These are phyloP conservation scores for Oropetium thomaeum DNA, from an alignment of 176 grass and related monocot genomes.

Conservation along the genomic window DNA sequence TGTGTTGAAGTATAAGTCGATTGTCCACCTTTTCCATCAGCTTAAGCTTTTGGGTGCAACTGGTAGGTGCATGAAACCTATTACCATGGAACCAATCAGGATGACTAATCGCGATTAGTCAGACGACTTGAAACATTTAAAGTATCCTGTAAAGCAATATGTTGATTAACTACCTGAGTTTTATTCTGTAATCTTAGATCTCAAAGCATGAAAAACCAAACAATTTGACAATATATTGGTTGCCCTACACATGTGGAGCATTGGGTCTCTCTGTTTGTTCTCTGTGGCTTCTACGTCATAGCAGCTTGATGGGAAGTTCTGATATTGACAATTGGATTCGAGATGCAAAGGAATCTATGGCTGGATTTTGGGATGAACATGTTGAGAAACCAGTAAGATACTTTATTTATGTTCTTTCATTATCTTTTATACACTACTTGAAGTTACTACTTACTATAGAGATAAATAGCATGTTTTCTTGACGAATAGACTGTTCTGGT, in stretches of 20 bases:
- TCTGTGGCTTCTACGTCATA: conserved; percentile 85
- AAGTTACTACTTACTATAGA: conserved; percentile 26
- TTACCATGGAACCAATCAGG: no score
- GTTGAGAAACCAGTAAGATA: conserved; percentile 75
- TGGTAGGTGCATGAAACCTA: no score
- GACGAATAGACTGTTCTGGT: background rate
- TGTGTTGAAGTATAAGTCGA: no score
- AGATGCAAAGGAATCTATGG: conserved; percentile 79
- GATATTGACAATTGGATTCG: conserved; percentile 91
- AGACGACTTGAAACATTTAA: no score
- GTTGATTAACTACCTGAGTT: conserved; percentile 20
- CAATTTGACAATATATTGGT: conserved; percentile 66
- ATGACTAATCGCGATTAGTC: no score
- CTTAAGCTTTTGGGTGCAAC: no score
- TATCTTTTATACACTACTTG: background rate
- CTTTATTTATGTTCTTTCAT: conserved; percentile 10
- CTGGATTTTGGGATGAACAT: conserved; percentile 78
- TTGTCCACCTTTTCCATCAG: no score
- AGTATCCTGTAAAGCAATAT: conserved; percentile 13
- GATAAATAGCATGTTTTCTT: background rate
- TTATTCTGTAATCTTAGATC: conserved; percentile 47
- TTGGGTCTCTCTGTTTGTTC: conserved; percentile 86
- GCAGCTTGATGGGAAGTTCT: conserved; percentile 95
- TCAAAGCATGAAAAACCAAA: conserved; percentile 67
- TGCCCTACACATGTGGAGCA: conserved; percentile 84